These are phyloP conservation scores for Mycena albidolilacea DNA, from an alignment of 768 basidiomycete genomes.

Conservation along the genomic window DNA sequence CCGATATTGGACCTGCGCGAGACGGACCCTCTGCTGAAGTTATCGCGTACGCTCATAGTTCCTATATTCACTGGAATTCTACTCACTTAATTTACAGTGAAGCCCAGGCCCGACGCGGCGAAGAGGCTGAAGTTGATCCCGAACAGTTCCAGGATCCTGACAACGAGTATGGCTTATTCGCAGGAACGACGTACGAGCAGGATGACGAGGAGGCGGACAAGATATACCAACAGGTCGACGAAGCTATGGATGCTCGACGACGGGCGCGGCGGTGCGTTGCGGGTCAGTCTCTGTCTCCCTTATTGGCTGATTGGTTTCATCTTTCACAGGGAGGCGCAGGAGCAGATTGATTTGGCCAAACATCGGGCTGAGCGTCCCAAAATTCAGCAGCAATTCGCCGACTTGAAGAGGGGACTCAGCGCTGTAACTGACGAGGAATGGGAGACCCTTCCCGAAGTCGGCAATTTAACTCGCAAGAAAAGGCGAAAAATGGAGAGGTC, in stretches of 20 bases:
- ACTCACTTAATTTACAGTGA: constrained; percentile 65
- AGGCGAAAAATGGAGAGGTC: constrained; percentile 87
- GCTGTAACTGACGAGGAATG: constrained; percentile 93
- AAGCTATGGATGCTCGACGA: constrained; percentile 90
- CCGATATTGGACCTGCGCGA: constrained; percentile 98
- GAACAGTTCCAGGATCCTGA: constrained; percentile 98
- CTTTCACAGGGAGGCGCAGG: constrained; percentile 50
- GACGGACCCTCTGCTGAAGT: constrained; percentile 95
- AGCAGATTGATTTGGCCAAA: constrained; percentile 76
- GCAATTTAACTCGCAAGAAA: constrained; percentile 94
- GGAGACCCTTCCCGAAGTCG: constrained; percentile 96
- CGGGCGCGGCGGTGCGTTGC: constrained; percentile 79
- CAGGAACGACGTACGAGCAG: constrained; percentile 95
- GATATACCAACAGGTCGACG: constrained; percentile 94
- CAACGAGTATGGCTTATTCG: constrained; percentile 96
- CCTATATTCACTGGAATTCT: not conserved
- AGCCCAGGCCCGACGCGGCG: constrained; percentile 88
- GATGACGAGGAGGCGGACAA: constrained; percentile 98
- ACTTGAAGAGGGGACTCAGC: constrained; percentile 91
- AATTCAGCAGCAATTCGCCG: constrained; percentile 95
- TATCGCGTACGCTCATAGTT: constrained; percentile 75
- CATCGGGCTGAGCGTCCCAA: constrained; percentile 92
- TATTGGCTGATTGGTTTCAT: constrained; percentile 44
- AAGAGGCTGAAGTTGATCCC: constrained; percentile 90
- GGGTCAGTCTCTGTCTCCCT: constrained; percentile 56